Base-by-base conservation (phyloP, 2,329 filamentous ascomycete species). In the Curvularia sp. region DNA sequence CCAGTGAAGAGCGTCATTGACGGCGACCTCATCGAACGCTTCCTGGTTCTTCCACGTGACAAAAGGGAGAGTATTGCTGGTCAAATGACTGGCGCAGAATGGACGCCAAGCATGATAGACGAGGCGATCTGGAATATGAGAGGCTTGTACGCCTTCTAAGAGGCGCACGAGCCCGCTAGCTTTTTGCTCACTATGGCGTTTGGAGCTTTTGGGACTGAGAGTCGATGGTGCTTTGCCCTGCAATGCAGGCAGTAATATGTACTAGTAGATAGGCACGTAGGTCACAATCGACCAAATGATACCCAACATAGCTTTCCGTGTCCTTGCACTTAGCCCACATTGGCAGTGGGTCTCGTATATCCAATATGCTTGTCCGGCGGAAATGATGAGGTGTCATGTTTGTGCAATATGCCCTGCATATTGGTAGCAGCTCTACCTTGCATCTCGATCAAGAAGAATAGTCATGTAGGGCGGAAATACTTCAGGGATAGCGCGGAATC, bases 1-100 rank as follows among this genome's bases (percentile, higher is more conserved):
- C 96, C 95, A 0, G 92, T 96, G 41, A 99, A 99, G 83, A 93
- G 93, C 8, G 88, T 96, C 27, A 97, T 99, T 70, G 95, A 99
- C 78, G 95, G 95, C 27, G 95, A 99, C 79, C 82, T 99, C 39
- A 97, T 95, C 71, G 95, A 99, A 82, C 86, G 93, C 67, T 99
- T 92, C 78, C 87, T 92, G 57, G 80, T 95, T 59, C 82, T 99
- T 60, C 85, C 90, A 25, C 90, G 89, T 67, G 94, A 97, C 71
- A 93, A 92, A 82, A 97, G 97, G 83, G 88, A 92, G 78, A 93
- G 93, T 86, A 96, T 99, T 80, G 94, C 94, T 2, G 93, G 86
- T 49, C 94, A 98, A 78, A 79, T 98, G 67, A 95, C 98, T 78
- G 88, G 95, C 57, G 65, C 61, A 0, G 94, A 91, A 41, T 74